Percentiles rank a stretch among this genome's conserved stretches.
Evolutionary conservation across 495 filamentous ascomycete genomes (phyloP).

Genomic region (Lepidopterella palustris): DNA sequence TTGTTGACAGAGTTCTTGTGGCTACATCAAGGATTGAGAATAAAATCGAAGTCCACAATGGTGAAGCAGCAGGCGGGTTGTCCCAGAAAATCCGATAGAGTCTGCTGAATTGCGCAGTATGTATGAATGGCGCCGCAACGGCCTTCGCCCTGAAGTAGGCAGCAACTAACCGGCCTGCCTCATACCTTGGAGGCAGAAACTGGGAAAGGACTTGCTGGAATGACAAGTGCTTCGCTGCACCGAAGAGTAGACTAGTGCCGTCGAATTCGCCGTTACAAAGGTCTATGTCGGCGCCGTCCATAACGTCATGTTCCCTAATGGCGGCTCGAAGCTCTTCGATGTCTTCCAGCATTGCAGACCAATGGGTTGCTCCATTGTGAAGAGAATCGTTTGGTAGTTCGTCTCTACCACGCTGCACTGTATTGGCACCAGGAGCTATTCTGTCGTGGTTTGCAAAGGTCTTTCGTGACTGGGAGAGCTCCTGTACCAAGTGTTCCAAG

Average conservation of each 20-base stretch:
- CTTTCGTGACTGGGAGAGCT: neutral
- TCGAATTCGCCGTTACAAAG: neutral
- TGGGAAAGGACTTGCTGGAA: neutral
- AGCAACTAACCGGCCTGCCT: neutral
- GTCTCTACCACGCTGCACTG: neutral
- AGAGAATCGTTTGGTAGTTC: slow-evolving; percentile 12
- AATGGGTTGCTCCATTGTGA: slow-evolving; percentile 31
- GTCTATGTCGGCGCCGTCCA: neutral
- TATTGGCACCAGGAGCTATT: neutral
- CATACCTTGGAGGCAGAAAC: neutral
- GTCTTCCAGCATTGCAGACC: slow-evolving; percentile 33
- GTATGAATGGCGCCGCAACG: slow-evolving; percentile 5
- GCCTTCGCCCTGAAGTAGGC: slow-evolving; percentile 9
- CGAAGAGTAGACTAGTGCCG: neutral
- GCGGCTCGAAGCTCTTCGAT: slow-evolving; percentile 31
- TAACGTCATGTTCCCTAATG: slow-evolving; percentile 19
- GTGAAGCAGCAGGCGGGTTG: neutral
- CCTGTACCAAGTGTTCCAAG: neutral
- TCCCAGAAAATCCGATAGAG: slow-evolving; percentile 38
- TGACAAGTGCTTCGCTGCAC: neutral
- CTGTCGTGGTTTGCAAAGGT: neutral
- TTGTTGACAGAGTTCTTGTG: slow-evolving; percentile 17
- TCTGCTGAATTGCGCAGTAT: slow-evolving; percentile 12
- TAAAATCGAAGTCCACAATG: neutral
- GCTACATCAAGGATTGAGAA: neutral